phyloP scores from a whole-genome alignment of 768 basidiomycete species.

The Amanita pseudoporphyria region DNA sequence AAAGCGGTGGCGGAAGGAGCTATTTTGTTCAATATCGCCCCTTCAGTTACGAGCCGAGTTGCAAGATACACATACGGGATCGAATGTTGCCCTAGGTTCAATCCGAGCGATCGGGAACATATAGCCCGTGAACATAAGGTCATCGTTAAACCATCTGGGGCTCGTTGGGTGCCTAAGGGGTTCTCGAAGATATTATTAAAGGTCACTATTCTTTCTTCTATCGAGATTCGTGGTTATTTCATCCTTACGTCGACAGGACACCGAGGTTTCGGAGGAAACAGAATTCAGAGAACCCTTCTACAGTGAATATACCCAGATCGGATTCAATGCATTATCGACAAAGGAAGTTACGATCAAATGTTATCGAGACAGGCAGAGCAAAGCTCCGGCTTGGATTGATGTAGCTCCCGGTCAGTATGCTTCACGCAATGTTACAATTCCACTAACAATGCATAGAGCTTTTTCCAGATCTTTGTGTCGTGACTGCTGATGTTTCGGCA shows the following conservation, averaged over 20 bases:
- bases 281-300: too few relatives aligned
- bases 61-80: conserved; percentile 12
- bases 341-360: conserved; percentile 8
- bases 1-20: too few relatives aligned
- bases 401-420: conserved; percentile 12
- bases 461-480: too few relatives aligned
- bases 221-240: background rate
- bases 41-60: conserved; percentile 11
- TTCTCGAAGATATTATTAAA: conserved; percentile 10
- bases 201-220: background rate
- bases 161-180: background rate
- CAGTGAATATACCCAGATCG: conserved; percentile 3
- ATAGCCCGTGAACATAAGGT: background rate
- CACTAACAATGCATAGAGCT: background rate
- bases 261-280: too few relatives aligned
- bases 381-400: too few relatives aligned
- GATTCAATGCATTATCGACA: conserved; percentile 8
- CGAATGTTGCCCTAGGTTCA: background rate
- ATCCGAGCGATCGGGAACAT: conserved; percentile 10
- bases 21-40: conserved; percentile 15
- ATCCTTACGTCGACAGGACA: background rate
- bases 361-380: too few relatives aligned
- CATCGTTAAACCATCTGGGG: conserved; percentile 3
- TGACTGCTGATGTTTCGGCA: conserved; percentile 14
- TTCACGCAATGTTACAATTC: too few relatives aligned